Evolutionary conservation across 306 rosid genomes (phyloP), one percentile per base, ranked within the genome.

Genomic region (Mucuna pruriens): DNA sequence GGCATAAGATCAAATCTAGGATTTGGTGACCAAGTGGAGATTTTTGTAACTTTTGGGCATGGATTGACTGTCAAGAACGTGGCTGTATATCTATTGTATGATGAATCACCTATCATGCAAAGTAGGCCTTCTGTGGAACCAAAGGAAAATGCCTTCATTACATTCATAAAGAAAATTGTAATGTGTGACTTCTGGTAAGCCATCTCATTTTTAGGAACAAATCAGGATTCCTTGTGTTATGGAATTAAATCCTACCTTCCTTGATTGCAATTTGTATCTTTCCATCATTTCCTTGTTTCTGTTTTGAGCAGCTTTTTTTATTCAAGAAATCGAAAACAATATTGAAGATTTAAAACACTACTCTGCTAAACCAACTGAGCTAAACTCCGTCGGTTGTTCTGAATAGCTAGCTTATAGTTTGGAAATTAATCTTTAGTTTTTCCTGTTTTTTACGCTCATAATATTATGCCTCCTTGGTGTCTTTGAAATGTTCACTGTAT

Each of bases 11-110:
- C 75, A 61, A 15, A 72, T 25, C 57, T 61, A 5, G 55, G 2
- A 20, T 9, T 29, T 16, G 74, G 72, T 9, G 79, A 80, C 73
- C 15, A 62, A 3, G 57, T 80, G 34, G 68, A 73, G 57, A 48
- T 80, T 48, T 39, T 62, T 49, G 74, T 62, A 1, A 16, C 11
- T 38, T 73, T 62, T 25, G 66, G 79, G 23, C 25, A 46, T 72
- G 73, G 33, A n/a, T 61, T 71, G 33, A 8, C 4, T 6, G 55
- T 36, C 17, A 48, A 34, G 23, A 19, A 48, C 34, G 17, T 19
- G 0, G 74, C 3, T 9, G 15, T 71, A 3, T 80, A 72, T 61
- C 33, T 80, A 22, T 5, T 48, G 5, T 46, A 22, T 80, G 65
- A 6, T 6, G 11, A 80, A 16, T 61, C 74, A 61, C 6, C 15